phyloP scores from a whole-genome alignment of 2,329 filamentous ascomycete species.

The Colletotrichum endophyticum region DNA sequence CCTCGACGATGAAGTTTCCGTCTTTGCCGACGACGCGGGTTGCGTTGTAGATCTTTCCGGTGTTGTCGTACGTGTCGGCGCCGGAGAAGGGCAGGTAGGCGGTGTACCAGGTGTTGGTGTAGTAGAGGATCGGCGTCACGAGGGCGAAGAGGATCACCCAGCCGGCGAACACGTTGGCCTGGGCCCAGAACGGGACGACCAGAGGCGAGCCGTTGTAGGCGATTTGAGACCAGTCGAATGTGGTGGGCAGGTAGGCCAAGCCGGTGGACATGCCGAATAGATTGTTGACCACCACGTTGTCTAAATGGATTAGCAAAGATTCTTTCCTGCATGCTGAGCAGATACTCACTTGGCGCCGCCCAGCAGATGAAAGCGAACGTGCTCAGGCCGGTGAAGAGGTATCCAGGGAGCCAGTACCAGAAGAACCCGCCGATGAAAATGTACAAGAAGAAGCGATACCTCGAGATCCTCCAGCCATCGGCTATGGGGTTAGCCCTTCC shows the following conservation, averaged over 20 bases:
- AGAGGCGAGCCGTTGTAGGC: constrained; percentile 37
- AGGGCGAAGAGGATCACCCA: constrained; percentile 62
- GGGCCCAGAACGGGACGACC: constrained; percentile 60
- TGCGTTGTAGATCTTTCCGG: constrained; percentile 51
- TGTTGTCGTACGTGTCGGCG: constrained; percentile 55
- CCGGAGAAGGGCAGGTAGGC: constrained; percentile 60
- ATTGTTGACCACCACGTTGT: constrained; percentile 73
- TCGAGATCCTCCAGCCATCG: constrained; percentile 37
- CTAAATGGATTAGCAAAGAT: constrained; percentile 1
- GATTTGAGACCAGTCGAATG: constrained; percentile 34
- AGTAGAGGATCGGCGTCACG: constrained; percentile 64
- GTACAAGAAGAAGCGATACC: constrained; percentile 40
- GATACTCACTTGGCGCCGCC: constrained; percentile 38
- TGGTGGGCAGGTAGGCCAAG: constrained; percentile 30
- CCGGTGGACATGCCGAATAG: constrained; percentile 55
- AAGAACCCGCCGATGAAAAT: constrained; percentile 45
- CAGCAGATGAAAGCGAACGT: constrained; percentile 52
- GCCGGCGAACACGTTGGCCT: constrained; percentile 66
- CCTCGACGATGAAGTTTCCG: constrained; percentile 45
- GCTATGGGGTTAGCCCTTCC: constrained; percentile 38
- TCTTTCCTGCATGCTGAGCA: constrained; percentile 13
- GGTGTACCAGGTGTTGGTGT: constrained; percentile 61
- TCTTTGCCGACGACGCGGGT: constrained; percentile 52
- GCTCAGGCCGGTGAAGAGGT: constrained; percentile 46
- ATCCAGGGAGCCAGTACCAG: constrained; percentile 54